These are phyloP conservation scores for Picochlorum sp. DNA, from an alignment of 139 green algal species.

Conservation along the genomic window DNA sequence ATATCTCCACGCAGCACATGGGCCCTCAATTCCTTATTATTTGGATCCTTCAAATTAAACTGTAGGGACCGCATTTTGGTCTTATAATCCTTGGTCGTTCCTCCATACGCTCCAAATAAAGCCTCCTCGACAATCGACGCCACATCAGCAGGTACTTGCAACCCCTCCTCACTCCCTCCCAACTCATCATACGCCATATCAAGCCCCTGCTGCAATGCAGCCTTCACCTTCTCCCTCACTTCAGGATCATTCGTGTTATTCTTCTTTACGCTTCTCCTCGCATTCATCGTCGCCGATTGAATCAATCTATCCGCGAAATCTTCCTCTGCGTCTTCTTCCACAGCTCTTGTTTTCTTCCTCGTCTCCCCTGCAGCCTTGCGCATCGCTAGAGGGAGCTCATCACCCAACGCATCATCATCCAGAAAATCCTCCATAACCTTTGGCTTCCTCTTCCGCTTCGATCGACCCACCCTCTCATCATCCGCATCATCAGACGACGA, in stretches of 20 bases:
- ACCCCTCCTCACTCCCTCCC: not conserved
- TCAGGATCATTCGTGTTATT: constrained; percentile 1
- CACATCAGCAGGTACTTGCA: not conserved
- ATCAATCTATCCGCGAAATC: not conserved
- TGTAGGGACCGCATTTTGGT: constrained; percentile 51
- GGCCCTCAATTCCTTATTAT: constrained; percentile 35
- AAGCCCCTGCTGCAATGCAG: not conserved
- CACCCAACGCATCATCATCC: not conserved
- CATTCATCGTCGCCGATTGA: not conserved
- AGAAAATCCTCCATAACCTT: not conserved
- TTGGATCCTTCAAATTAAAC: constrained; percentile 66
- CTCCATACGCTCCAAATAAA: constrained; percentile 8
- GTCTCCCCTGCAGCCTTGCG: not conserved
- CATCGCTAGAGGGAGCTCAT: not conserved
- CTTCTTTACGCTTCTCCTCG: not conserved
- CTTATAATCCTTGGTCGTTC: constrained; percentile 56
- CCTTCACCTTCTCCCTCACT: constrained; percentile 4
- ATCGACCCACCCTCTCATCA: not conserved
- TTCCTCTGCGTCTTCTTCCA: not conserved
- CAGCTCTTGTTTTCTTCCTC: not conserved
- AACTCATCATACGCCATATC: not conserved
- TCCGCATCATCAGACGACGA: constrained; percentile 7
- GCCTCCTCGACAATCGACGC: constrained; percentile 3
- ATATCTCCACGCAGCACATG: constrained; percentile 31
- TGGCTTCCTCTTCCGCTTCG: not conserved